Evolutionary conservation across 169 alveolate genomes (phyloP).

Genomic region (Plasmodium malariae): DNA sequence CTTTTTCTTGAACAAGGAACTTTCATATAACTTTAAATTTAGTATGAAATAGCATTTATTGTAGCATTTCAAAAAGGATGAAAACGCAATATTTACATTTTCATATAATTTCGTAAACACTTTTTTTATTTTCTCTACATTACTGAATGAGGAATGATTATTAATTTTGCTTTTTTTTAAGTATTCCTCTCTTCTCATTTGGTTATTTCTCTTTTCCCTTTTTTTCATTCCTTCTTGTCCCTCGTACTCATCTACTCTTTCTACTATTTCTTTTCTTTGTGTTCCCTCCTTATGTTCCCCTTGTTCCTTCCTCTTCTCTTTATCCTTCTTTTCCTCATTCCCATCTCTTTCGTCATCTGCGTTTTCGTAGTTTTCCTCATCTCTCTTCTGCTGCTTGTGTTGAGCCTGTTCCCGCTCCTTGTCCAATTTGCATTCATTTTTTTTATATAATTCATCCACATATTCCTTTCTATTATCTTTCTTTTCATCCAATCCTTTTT

Average conservation of each 20-base stretch:
- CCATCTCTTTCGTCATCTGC: not conserved
- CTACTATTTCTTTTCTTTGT: conserved; percentile 7
- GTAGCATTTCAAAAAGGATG: conserved; percentile 68
- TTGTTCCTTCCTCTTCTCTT: not conserved
- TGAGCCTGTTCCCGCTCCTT: not conserved
- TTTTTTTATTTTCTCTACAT: conserved; percentile 17
- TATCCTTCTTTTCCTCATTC: not conserved
- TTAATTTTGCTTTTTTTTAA: not conserved
- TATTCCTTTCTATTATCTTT: not conserved
- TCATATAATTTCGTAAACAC: conserved; percentile 24
- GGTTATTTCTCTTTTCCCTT: not conserved
- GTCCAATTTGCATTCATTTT: not conserved
- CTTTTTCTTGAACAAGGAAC: conserved; percentile 9
- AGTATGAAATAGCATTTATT: conserved; percentile 36
- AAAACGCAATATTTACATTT: conserved; percentile 39
- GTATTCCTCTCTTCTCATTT: not conserved
- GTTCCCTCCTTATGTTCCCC: not conserved
- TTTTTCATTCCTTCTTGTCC: not conserved
- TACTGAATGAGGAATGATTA: not conserved
- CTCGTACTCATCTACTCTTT: not conserved
- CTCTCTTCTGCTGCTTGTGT: not conserved
- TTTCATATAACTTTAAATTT: conserved; percentile 27
- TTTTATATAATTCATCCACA: not conserved
- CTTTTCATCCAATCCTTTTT: not conserved
- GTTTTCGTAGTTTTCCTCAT: not conserved